Evolutionary conservation across 805 yeast genomes (phyloP).

Genomic region (Monosporozyma yasuniensis): DNA sequence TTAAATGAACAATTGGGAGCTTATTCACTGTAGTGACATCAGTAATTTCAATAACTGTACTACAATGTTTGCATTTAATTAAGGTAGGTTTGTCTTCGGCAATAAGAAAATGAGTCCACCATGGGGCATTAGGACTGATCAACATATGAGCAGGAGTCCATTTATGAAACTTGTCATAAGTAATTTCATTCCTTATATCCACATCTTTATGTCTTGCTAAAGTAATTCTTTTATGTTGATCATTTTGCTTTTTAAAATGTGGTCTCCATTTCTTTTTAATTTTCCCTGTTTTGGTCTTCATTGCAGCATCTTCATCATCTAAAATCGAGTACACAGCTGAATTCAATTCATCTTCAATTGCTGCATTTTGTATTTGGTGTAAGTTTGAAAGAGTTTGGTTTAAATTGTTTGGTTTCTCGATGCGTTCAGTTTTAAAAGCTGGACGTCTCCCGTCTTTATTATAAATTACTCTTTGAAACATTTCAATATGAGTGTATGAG

Average conservation of each 20-base stretch:
- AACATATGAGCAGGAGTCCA: slow-evolving; percentile 10
- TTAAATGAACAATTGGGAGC: slow-evolving; percentile 5
- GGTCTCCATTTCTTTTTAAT: not conserved
- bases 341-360: not conserved
- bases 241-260: not conserved
- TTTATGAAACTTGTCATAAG: slow-evolving; percentile 1
- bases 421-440: not conserved
- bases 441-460: not conserved
- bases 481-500: too few species aligned
- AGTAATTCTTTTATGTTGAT: not conserved
- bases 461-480: not conserved
- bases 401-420: too few species aligned
- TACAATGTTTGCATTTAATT: slow-evolving; percentile 12
- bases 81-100: slow-evolving; percentile 2
- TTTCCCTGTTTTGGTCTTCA: not conserved
- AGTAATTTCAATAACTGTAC: slow-evolving; percentile 1
- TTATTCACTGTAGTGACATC: not conserved
- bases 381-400: not conserved
- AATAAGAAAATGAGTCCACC: slow-evolving; percentile 12
- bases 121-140: not conserved
- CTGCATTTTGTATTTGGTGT: not conserved
- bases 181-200: slow-evolving; percentile 2
- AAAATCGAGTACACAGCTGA: not conserved
- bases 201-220: not conserved
- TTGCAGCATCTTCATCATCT: not conserved